Evolutionary conservation across 1,139 yeast genomes (phyloP).

Genomic region (Protomyces inundatus): DNA sequence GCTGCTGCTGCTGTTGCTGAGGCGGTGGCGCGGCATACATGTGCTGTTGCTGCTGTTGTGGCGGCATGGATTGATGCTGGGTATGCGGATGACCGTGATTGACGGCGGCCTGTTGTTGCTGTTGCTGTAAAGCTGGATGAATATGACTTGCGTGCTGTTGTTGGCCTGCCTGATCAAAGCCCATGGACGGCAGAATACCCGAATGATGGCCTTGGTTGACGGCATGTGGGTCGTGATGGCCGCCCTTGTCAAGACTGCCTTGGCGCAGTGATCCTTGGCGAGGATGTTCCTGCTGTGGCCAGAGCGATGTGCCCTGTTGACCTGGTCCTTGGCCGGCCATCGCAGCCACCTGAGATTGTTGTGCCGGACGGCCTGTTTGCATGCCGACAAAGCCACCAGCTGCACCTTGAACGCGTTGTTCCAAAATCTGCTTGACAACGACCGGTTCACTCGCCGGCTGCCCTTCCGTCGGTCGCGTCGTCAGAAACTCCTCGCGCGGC

Average conservation of each 20-base stretch:
- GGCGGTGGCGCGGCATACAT: slow-evolving; percentile 4
- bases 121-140: slow-evolving; percentile 1
- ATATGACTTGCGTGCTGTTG: slow-evolving; percentile 1
- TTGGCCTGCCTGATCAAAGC: not conserved
- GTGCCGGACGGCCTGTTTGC: slow-evolving; percentile 6
- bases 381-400: slow-evolving; percentile 22
- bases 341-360: not conserved
- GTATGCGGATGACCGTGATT: slow-evolving; percentile 5
- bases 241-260: not conserved
- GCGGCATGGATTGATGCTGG: not conserved
- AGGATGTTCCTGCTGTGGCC: not conserved
- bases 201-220: not conserved
- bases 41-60: slow-evolving; percentile 2
- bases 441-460: not conserved
- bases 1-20: slow-evolving; percentile 10
- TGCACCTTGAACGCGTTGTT: slow-evolving; percentile 19
- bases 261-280: not conserved
- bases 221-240: not conserved
- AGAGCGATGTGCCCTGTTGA: too few species aligned
- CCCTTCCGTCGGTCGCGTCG: not conserved
- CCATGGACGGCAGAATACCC: too few species aligned
- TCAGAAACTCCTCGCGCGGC: slow-evolving; percentile 50
- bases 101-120: not conserved
- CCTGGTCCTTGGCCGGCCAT: too few species aligned
- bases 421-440: not conserved